Evolutionary conservation across 768 basidiomycete species (phyloP), one percentile per base, ranked within the genome.

Genomic region (Lyophyllum atratum): DNA sequence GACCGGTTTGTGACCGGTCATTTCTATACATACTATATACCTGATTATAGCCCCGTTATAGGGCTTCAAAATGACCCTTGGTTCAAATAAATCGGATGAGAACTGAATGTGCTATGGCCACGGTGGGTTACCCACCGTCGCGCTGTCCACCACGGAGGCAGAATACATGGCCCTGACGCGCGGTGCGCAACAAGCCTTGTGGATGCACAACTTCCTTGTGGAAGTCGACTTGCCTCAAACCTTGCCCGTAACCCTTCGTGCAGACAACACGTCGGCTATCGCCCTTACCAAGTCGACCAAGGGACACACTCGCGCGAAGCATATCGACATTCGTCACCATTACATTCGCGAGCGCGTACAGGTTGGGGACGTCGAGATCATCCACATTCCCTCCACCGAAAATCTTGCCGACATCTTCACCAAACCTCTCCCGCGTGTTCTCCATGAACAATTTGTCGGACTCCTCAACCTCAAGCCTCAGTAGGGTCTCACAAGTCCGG

Each of bases 71-170:
- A n/a, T n/a, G n/a, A n/a, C n/a, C n/a, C n/a, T n/a, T n/a, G n/a
- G n/a, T n/a, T n/a, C n/a, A n/a, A n/a, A n/a, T n/a, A n/a, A n/a
- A n/a, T n/a, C n/a, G n/a, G n/a, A n/a, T n/a, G n/a, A n/a, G n/a
- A n/a, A n/a, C n/a, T n/a, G n/a, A n/a, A n/a, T n/a, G n/a, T n/a
- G n/a, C n/a, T n/a, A n/a, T n/a, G n/a, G n/a, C n/a, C n/a, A n/a
- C n/a, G n/a, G n/a, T n/a, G n/a, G n/a, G n/a, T n/a, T n/a, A n/a
- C n/a, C n/a, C 8, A 63, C 66, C 2, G 68, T 78, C 15, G 63
- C 76, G 0, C 49, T 67, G 1, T 78, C 75, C 1, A 76, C 71
- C 0, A 66, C 60, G 1, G 74, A 77, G 57, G 72, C 73, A 1
- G 76, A 79, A 53, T 75, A 75, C 55, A 68, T 78, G 21, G 66